phyloP scores from a whole-genome alignment of 768 basidiomycete genomes.

The Fibroporia radiculosa region DNA sequence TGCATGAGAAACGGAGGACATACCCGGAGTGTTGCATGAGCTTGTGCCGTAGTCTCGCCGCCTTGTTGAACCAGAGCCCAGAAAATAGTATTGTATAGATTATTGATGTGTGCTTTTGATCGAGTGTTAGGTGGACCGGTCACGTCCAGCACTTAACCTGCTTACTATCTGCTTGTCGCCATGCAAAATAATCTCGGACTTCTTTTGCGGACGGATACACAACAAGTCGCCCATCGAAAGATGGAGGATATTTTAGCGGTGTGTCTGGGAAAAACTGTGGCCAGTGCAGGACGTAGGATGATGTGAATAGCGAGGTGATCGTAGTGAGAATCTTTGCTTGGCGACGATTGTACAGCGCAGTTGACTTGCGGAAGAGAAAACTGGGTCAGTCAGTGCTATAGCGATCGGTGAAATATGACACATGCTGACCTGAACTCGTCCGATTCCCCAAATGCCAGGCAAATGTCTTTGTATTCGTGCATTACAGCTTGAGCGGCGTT shows the following conservation, averaged over 20 bases:
- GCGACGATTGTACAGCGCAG: slow-evolving; percentile 78
- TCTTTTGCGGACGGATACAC: slow-evolving; percentile 68
- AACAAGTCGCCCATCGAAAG: slow-evolving; percentile 86
- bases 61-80: slow-evolving; percentile 89
- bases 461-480: slow-evolving; percentile 75
- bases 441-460: slow-evolving; percentile 90
- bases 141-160: neutral
- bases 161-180: slow-evolving; percentile 95
- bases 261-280: slow-evolving; percentile 64
- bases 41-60: slow-evolving; percentile 70
- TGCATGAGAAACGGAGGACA: slow-evolving; percentile 9
- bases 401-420: neutral
- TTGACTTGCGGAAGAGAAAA: slow-evolving; percentile 75
- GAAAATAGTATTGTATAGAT: slow-evolving; percentile 92
- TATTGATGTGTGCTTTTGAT: slow-evolving; percentile 87
- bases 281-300: slow-evolving; percentile 88
- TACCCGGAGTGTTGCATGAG: slow-evolving; percentile 75
- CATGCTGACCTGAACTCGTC: slow-evolving; percentile 87
- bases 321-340: slow-evolving; percentile 81
- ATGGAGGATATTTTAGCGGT: slow-evolving; percentile 74
- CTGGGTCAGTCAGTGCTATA: slow-evolving; percentile 42
- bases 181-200: slow-evolving; percentile 88
- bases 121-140: slow-evolving; percentile 6
- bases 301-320: slow-evolving; percentile 82
- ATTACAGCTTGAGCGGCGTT: slow-evolving; percentile 76